These are phyloP conservation scores for Curvularia hawaiiensis DNA, from an alignment of 2,329 filamentous ascomycete species.

Conservation along the genomic window DNA sequence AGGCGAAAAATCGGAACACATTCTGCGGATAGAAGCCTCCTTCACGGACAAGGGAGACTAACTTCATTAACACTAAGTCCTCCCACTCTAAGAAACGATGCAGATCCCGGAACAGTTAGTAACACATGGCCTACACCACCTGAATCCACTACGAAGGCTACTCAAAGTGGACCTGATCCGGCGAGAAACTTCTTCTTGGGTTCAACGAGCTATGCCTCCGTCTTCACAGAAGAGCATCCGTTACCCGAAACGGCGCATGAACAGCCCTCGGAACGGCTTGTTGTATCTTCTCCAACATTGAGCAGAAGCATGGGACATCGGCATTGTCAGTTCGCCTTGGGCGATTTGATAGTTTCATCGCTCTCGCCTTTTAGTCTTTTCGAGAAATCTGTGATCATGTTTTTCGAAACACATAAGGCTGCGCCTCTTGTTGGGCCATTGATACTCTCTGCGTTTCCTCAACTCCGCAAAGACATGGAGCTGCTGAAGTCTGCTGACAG, in stretches of 20 bases:
- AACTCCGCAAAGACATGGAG: slow-evolving; percentile 38
- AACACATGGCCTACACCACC: slow-evolving; percentile 40
- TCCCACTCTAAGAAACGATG: slow-evolving; percentile 36
- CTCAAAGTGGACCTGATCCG: slow-evolving; percentile 29
- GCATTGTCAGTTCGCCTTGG: slow-evolving; percentile 38
- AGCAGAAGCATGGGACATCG: slow-evolving; percentile 29
- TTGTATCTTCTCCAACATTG: slow-evolving; percentile 27
- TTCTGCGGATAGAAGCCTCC: slow-evolving; percentile 15
- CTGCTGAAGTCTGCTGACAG: slow-evolving; percentile 25
- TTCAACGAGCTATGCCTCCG: slow-evolving; percentile 45
- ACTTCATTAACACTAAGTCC: slow-evolving; percentile 35
- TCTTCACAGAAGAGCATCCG: slow-evolving; percentile 40
- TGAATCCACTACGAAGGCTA: slow-evolving; percentile 30
- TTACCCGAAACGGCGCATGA: slow-evolving; percentile 39
- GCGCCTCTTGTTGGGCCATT: slow-evolving; percentile 37
- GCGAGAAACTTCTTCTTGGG: slow-evolving; percentile 41
- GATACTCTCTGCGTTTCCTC: slow-evolving; percentile 38
- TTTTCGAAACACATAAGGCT: slow-evolving; percentile 36
- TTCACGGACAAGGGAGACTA: slow-evolving; percentile 26
- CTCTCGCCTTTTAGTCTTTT: slow-evolving; percentile 38
- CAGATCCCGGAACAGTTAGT: slow-evolving; percentile 12
- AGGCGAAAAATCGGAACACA: slow-evolving; percentile 30
- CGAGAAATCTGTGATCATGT: slow-evolving; percentile 34
- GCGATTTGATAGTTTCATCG: slow-evolving; percentile 35
- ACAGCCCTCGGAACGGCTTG: slow-evolving; percentile 34